Evolutionary conservation across 176 grass and related monocot species (phyloP).

Genomic region (Triticum timopheevii): DNA sequence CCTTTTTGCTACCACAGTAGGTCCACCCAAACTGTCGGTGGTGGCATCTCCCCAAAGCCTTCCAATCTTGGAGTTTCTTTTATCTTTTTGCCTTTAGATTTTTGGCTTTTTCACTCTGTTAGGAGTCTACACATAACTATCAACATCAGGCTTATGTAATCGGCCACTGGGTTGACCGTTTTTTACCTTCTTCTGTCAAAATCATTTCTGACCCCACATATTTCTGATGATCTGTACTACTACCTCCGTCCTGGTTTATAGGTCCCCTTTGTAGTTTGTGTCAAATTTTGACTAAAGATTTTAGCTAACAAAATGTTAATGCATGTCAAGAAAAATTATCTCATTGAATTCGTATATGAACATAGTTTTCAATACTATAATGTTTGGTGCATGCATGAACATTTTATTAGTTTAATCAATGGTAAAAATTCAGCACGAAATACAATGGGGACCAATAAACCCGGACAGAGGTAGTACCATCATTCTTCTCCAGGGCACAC

Average conservation of each 20-base stretch:
- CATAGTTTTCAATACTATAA: no score
- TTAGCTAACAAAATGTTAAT: no score
- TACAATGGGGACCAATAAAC: no score
- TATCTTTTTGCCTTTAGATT: not conserved
- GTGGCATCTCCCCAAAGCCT: slow-evolving; percentile 12
- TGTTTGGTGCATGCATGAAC: no score
- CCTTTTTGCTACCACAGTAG: slow-evolving; percentile 19
- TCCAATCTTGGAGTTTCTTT: not conserved
- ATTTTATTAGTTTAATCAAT: no score
- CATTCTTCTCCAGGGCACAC: not conserved
- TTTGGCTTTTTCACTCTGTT: slow-evolving; percentile 25
- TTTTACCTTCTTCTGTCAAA: not conserved
- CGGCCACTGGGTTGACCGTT: slow-evolving; percentile 6
- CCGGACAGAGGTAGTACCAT: not conserved
- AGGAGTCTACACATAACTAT: not conserved
- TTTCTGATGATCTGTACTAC: not conserved
- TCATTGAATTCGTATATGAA: no score
- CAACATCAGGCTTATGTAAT: slow-evolving; percentile 21
- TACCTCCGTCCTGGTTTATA: no score
- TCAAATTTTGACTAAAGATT: no score
- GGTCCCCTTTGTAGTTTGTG: no score
- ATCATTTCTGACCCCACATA: not conserved
- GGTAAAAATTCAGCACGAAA: no score
- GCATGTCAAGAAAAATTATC: no score
- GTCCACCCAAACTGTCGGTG: slow-evolving; percentile 55